A percentile compares a stretch with the other conserved stretches of the same genome.
phyloP scores from a whole-genome alignment of 352 stramenopile genomes.

The Pythium aristosporum region DNA sequence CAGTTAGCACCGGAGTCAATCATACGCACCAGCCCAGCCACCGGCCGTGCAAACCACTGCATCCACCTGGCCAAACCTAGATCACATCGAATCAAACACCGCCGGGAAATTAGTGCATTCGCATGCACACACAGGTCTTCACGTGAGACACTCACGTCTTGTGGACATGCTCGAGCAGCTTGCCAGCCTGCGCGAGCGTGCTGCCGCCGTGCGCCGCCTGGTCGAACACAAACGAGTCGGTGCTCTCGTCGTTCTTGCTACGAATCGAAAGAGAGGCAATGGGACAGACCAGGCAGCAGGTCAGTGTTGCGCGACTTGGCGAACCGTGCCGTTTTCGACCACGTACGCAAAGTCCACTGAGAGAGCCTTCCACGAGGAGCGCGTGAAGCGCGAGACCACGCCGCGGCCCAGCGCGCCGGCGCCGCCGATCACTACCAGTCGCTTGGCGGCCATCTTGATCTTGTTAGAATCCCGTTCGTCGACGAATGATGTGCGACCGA shows the following conservation, averaged over 20 bases:
- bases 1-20: neutral
- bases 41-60: conserved; percentile 80
- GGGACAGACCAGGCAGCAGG: too few species aligned
- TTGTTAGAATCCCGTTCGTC: neutral
- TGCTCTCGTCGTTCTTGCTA: conserved; percentile 55
- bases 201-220: conserved; percentile 24
- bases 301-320: too few species aligned
- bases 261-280: neutral
- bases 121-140: neutral
- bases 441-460: conserved; percentile 38
- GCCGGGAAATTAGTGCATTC: conserved; percentile 12
- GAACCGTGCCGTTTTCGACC: neutral
- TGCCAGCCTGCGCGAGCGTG: conserved; percentile 49
- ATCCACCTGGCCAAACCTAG: conserved; percentile 58
- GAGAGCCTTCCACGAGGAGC: conserved; percentile 63
- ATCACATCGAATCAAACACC: too few species aligned
- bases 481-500: conserved; percentile 8
- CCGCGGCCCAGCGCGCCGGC: conserved; percentile 71
- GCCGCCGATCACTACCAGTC: conserved; percentile 74
- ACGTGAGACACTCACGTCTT: conserved; percentile 30
- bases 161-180: conserved; percentile 53
- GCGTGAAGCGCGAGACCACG: conserved; percentile 58
- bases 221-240: conserved; percentile 48
- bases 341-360: conserved; percentile 69
- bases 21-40: conserved; percentile 56